These are phyloP conservation scores for Diaporthe sp. DNA, from an alignment of 2,329 filamentous ascomycete genomes.

Conservation along the genomic window DNA sequence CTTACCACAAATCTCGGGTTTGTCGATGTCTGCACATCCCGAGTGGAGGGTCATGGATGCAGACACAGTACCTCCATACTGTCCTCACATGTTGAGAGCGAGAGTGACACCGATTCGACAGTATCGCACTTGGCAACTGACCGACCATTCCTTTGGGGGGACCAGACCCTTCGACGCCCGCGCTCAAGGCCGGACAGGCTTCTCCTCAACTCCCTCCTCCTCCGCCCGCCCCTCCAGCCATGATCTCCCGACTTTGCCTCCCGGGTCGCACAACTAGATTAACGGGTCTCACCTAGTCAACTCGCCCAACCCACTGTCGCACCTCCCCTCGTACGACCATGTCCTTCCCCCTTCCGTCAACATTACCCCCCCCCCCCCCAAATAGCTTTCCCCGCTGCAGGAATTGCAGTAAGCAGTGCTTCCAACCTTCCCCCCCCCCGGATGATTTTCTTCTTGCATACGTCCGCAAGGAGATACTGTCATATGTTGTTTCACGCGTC, in stretches of 20 bases:
- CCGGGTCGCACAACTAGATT: conserved; percentile 35
- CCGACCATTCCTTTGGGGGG: not conserved
- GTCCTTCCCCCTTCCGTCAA: too few relatives aligned
- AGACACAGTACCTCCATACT: conserved; percentile 32
- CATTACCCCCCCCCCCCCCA: not conserved
- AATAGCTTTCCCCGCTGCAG: not conserved
- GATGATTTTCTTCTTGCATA: conserved; percentile 36
- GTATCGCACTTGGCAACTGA: not conserved
- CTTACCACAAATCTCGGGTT: not conserved
- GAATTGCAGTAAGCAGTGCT: conserved; percentile 1
- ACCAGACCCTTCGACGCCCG: not conserved
- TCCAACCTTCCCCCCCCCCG: not conserved
- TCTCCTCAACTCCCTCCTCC: not conserved
- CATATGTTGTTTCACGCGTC: conserved; percentile 10
- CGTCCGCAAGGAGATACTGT: conserved; percentile 26
- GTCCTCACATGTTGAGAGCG: not conserved
- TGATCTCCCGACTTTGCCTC: conserved; percentile 31
- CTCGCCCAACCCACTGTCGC: conserved; percentile 39
- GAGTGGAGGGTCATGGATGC: not conserved
- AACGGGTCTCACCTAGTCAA: conserved; percentile 39
- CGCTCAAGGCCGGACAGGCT: conserved; percentile 15
- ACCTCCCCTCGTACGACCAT: conserved; percentile 27
- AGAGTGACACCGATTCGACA: not conserved
- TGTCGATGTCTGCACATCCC: not conserved
- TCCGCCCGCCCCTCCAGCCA: conserved; percentile 1